Percentiles rank a stretch among this genome's conserved stretches.
Evolutionary conservation across 495 filamentous ascomycete genomes (phyloP).

Genomic region (Paragyromitra xinjiangensis): DNA sequence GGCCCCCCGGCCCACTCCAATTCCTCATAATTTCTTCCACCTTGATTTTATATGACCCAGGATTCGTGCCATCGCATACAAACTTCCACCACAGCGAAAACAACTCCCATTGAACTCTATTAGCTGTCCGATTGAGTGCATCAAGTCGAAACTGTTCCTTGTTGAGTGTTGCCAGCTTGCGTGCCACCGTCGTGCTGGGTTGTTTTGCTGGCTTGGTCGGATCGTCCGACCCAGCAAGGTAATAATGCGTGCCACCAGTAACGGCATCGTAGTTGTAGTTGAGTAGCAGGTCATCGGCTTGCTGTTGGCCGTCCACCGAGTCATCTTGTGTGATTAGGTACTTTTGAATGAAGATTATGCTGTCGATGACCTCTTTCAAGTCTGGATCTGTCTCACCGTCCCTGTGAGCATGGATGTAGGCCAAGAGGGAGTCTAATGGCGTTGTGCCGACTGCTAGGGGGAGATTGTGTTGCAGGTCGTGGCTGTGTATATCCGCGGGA

Average conservation of each 20-base stretch:
- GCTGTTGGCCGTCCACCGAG: slow-evolving; percentile 56
- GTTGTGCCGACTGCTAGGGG: slow-evolving; percentile 63
- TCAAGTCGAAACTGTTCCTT: slow-evolving; percentile 27
- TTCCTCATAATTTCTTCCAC: neutral
- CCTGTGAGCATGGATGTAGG: slow-evolving; percentile 56
- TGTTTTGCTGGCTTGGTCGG: neutral
- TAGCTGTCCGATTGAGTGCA: slow-evolving; percentile 41
- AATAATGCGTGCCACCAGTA: slow-evolving; percentile 56
- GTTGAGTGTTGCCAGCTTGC: slow-evolving; percentile 41
- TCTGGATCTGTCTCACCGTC: slow-evolving; percentile 10
- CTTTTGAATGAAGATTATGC: slow-evolving; percentile 41
- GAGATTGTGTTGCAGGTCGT: slow-evolving; percentile 1
- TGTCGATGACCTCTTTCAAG: slow-evolving; percentile 45
- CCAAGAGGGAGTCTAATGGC: slow-evolving; percentile 61
- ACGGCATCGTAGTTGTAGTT: slow-evolving; percentile 56
- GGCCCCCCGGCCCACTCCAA: neutral
- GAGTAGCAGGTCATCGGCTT: slow-evolving; percentile 58
- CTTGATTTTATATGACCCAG: neutral
- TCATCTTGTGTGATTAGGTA: slow-evolving; percentile 58
- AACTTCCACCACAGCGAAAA: slow-evolving; percentile 62
- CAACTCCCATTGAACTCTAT: slow-evolving; percentile 59
- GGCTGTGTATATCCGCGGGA: slow-evolving; percentile 56
- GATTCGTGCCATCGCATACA: slow-evolving; percentile 18
- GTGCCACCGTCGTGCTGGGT: neutral
- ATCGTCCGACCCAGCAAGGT: slow-evolving; percentile 28